phyloP scores from a whole-genome alignment of 306 rosid species.

The Hylodesmum podocarpum region DNA sequence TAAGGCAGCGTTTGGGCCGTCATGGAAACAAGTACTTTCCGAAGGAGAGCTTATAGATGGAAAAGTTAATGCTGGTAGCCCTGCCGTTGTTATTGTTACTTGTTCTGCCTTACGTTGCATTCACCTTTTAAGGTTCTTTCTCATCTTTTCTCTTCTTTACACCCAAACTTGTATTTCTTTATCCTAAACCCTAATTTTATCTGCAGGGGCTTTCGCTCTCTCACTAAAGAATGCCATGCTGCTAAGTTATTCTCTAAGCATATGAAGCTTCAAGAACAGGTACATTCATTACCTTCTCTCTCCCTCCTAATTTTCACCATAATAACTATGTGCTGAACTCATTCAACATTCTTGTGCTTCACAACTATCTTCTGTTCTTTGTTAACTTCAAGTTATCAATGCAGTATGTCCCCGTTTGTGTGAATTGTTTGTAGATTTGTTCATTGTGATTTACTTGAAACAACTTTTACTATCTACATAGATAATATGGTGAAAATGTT shows the following conservation, averaged over 20 bases:
- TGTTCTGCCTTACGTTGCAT: constrained; percentile 75
- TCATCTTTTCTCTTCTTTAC: background rate
- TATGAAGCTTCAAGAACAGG: constrained; percentile 88
- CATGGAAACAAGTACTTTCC: constrained; percentile 72
- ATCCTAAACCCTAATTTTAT: constrained; percentile 15
- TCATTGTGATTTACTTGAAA: no score
- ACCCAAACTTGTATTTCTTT: no score
- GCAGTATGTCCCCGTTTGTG: background rate
- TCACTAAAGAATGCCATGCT: constrained; percentile 70
- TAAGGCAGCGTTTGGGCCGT: constrained; percentile 66
- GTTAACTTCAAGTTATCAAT: background rate
- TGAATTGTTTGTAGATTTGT: no score
- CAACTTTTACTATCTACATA: no score
- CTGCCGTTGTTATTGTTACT: constrained; percentile 62
- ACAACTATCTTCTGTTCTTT: no score
- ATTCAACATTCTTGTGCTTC: no score
- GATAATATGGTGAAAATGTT: no score
- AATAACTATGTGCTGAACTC: no score
- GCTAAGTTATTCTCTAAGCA: constrained; percentile 89
- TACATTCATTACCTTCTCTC: no score
- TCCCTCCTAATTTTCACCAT: no score
- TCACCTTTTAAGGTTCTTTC: constrained; percentile 59
- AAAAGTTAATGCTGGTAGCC: constrained; percentile 59
- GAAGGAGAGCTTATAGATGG: constrained; percentile 39
- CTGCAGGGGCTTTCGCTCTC: constrained; percentile 61